Conservation (phyloP, 2,329 filamentous ascomycete species). For the Phyllachora maydis region DNA sequence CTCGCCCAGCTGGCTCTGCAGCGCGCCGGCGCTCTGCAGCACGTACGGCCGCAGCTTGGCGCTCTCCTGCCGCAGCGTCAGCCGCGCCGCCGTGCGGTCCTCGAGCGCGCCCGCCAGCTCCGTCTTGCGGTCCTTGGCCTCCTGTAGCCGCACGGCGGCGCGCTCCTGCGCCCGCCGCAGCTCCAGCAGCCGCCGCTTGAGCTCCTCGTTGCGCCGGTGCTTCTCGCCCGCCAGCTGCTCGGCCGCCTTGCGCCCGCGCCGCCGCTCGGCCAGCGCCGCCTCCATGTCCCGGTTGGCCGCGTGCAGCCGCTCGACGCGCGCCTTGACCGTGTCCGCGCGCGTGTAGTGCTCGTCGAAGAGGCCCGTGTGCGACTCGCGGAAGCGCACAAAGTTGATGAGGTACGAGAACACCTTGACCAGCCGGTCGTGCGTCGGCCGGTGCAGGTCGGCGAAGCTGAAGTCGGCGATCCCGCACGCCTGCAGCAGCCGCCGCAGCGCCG, state of each 20-base stretch:
- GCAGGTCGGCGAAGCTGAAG: constrained; percentile 82
- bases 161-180: constrained; percentile 65
- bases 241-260: constrained; percentile 57
- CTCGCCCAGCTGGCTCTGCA: constrained; percentile 68
- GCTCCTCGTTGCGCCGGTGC: constrained; percentile 64
- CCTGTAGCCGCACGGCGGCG: constrained; percentile 64
- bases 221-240: constrained; percentile 71
- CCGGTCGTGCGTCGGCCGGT: constrained; percentile 74
- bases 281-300: constrained; percentile 77
- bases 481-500: constrained; percentile 60
- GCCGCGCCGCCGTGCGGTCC: constrained; percentile 46
- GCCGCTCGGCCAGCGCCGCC: constrained; percentile 59
- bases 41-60: constrained; percentile 83
- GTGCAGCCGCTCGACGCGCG: constrained; percentile 71
- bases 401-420: constrained; percentile 93
- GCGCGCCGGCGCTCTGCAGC: constrained; percentile 62
- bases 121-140: constrained; percentile 60
- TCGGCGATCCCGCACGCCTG: constrained; percentile 81
- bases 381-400: constrained; percentile 96
- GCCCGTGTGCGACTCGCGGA: constrained; percentile 76
- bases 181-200: constrained; percentile 66
- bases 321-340: constrained; percentile 68
- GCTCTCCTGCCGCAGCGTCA: constrained; percentile 64
- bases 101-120: constrained; percentile 54
- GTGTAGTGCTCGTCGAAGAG: constrained; percentile 91